These are phyloP conservation scores for Colletotrichum tabaci DNA, from an alignment of 2,329 filamentous ascomycete genomes.

Conservation along the genomic window DNA sequence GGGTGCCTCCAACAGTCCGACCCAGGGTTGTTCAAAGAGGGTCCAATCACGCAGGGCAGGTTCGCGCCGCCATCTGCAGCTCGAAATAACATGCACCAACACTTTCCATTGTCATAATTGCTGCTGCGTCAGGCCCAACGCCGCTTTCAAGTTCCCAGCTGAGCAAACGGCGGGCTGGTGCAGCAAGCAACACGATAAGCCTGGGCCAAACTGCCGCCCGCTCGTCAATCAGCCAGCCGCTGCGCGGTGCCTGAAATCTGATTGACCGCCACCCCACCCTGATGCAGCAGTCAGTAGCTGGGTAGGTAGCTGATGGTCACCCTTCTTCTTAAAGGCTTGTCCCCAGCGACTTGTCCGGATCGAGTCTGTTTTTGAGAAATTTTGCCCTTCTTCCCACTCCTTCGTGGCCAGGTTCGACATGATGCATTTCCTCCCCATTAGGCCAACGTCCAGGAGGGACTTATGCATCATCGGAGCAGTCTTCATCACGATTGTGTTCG, in stretches of 20 bases:
- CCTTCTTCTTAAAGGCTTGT: slow-evolving; percentile 2
- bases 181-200: background rate
- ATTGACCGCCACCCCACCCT: no score
- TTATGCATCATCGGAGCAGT: slow-evolving; percentile 9
- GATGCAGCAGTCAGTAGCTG: background rate
- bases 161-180: background rate
- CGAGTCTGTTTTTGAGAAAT: background rate
- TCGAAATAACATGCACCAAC: background rate
- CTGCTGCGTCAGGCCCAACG: background rate
- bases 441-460: slow-evolving; percentile 28
- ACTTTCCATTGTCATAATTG: background rate
- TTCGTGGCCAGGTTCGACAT: background rate
- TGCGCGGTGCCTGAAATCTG: no score
- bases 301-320: background rate
- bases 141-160: background rate
- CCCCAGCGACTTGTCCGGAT: background rate
- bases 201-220: background rate
- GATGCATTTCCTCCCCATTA: slow-evolving; percentile 25
- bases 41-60: background rate
- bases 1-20: background rate
- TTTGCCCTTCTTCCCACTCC: background rate
- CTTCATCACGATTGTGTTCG: slow-evolving; percentile 13
- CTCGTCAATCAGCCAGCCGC: background rate
- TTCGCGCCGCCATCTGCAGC: slow-evolving; percentile 4
- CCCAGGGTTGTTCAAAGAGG: no score